Percentiles rank a stretch among this genome's conserved stretches.
These are phyloP conservation scores for Eleusine coracana DNA, from an alignment of 176 grass and related monocot species.

Conservation along the genomic window DNA sequence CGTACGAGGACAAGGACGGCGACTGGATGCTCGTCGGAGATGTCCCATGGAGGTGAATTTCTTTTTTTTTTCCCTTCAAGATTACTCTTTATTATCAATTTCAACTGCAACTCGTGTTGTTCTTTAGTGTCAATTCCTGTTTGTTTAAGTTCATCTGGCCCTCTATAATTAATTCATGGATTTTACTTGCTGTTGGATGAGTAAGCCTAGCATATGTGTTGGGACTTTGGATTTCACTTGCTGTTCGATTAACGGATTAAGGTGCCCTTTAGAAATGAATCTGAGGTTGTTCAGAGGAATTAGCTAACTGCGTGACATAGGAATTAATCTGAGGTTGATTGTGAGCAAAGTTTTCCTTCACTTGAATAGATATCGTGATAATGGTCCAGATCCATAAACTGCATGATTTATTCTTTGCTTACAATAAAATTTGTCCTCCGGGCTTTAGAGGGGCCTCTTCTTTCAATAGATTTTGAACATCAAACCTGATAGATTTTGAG, in stretches of 20 bases:
- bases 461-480: neutral
- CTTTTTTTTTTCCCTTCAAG: neutral
- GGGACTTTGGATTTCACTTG: neutral
- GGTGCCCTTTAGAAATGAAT: neutral
- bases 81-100: neutral
- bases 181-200: neutral
- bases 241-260: neutral
- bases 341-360: neutral
- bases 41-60: conserved; percentile 85
- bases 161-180: no score
- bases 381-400: neutral
- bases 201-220: neutral
- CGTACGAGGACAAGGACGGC: conserved; percentile 94
- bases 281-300: neutral
- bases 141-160: neutral
- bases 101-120: neutral
- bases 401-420: neutral
- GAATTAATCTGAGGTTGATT: conserved; percentile 11
- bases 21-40: conserved; percentile 97
- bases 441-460: conserved; percentile 3
- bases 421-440: neutral
- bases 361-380: neutral
- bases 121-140: neutral
- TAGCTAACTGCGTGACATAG: neutral
- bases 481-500: neutral